A percentile compares a stretch with the other conserved stretches of the same genome.
Conservation (phyloP, 2,329 filamentous ascomycete genomes). For the Talaromyces sp. region DNA sequence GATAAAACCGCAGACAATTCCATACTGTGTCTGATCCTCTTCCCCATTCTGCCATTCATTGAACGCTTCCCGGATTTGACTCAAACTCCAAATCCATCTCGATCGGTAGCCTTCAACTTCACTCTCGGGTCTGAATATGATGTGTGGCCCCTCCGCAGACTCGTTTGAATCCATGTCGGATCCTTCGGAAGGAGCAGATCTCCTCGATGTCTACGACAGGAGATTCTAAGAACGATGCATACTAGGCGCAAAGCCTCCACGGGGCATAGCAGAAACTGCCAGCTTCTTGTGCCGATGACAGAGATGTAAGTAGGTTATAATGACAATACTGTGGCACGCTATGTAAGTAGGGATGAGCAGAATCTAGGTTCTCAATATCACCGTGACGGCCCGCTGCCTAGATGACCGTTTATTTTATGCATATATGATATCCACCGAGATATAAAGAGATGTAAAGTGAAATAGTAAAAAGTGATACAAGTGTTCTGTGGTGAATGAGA, state of each 20-base stretch:
- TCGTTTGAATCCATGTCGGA: constrained; percentile 1
- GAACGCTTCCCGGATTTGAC: constrained; percentile 26
- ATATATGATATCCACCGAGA: neutral
- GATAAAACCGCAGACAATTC: neutral
- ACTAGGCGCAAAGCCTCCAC: neutral
- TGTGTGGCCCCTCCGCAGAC: constrained; percentile 2
- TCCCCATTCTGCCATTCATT: constrained; percentile 37
- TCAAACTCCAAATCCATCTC: constrained; percentile 20
- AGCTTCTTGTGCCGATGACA: neutral
- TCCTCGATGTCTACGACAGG: neutral
- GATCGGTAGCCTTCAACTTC: neutral
- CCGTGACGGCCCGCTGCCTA: neutral
- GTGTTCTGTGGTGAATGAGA: no score
- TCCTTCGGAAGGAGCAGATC: neutral
- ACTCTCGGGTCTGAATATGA: constrained; percentile 5
- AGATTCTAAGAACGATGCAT: neutral
- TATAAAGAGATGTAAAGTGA: neutral
- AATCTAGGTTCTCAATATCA: neutral
- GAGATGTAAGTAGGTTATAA: neutral
- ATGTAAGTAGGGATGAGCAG: neutral
- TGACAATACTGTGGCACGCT: neutral
- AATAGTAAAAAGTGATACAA: no score
- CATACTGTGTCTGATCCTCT: constrained; percentile 40
- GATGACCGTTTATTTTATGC: neutral
- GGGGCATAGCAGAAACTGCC: neutral